Base-by-base conservation (phyloP, 192 early-diverging fungal species). In the Glomus cerebriforme region DNA sequence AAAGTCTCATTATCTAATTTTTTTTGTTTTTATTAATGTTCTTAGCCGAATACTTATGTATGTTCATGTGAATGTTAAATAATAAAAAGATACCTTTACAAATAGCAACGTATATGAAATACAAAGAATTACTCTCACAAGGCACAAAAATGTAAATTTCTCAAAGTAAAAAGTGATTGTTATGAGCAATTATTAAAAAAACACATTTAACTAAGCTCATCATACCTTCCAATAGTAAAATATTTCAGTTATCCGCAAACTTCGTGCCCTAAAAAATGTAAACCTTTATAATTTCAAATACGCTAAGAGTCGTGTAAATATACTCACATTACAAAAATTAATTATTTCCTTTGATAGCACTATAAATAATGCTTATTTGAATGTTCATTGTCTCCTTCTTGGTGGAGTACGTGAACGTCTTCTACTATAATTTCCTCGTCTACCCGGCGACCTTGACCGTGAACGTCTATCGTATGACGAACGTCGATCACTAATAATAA, bases 391-490 rank as follows among this genome's bases (percentile, higher is more conserved):
- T 27, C 73, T 60, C 35, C 73, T 75, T 45, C 73, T 54, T n/a
- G 31, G 2, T 59, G 80, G 67, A 62, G 35, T 32, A 63, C 67
- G 74, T 31, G 76, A 78, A 24, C 76, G 37, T 54, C 76, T 66
- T 17, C 76, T 49, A 10, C 29, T n/a, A n/a, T 31, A 49, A 63
- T 59, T 47, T n/a, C 73, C 9, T 63, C 64, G 76, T 78, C 49
- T 67, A 35, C 60, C 75, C 17, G 75, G 80, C 7, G 80, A 76
- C 8, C 59, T 47, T 32, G 69, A 80, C 37, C 63, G 59, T 31
- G 73, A 73, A 39, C 62, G 60, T 32, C 75, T n/a, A 31, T 78
- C 63, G 27, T 67, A 67, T 24, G 59, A 43, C 27, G 32, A 15
- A 15, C 54, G 27, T 26, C 59, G 59, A 59, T 70, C 65, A 69